phyloP scores from a whole-genome alignment of 495 filamentous ascomycete genomes.

The Hypoxylon trugodes region DNA sequence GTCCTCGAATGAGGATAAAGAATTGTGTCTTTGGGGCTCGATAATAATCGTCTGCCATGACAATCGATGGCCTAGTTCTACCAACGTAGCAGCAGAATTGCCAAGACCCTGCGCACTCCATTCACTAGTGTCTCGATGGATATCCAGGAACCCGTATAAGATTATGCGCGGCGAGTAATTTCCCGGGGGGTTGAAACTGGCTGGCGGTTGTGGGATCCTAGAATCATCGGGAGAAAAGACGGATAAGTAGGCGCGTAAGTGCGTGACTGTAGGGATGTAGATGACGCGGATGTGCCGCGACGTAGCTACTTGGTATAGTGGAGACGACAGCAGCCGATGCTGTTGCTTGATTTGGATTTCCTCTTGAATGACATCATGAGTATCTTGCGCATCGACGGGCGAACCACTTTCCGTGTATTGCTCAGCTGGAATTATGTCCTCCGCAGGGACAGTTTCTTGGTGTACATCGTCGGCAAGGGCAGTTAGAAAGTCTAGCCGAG shows the following conservation, averaged over 20 bases:
- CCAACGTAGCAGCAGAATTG: conserved; percentile 69
- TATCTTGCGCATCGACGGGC: neutral
- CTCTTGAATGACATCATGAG: conserved; percentile 5
- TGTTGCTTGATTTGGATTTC: conserved; percentile 3
- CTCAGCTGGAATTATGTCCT: neutral
- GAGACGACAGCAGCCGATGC: conserved; percentile 62
- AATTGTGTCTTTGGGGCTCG: conserved; percentile 40
- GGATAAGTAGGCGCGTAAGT: conserved; percentile 78
- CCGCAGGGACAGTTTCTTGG: neutral
- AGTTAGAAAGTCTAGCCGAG: conserved; percentile 68
- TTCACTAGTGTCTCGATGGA: conserved; percentile 78
- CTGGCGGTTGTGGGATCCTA: conserved; percentile 38
- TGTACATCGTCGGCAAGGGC: conserved; percentile 49
- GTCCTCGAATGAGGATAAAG: conserved; percentile 33
- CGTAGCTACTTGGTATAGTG: conserved; percentile 71
- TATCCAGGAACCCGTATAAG: conserved; percentile 69
- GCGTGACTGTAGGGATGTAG: conserved; percentile 77
- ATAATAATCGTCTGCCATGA: conserved; percentile 46
- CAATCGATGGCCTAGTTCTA: conserved; percentile 67
- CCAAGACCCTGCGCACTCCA: conserved; percentile 85
- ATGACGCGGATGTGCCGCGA: conserved; percentile 72
- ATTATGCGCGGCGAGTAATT: conserved; percentile 56
- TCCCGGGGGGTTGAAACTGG: neutral
- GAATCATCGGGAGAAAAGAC: conserved; percentile 52
- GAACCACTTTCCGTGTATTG: neutral